Evolutionary conservation across 2,329 filamentous ascomycete genomes (phyloP).

Genomic region (Aotearoamyces nothofagi): DNA sequence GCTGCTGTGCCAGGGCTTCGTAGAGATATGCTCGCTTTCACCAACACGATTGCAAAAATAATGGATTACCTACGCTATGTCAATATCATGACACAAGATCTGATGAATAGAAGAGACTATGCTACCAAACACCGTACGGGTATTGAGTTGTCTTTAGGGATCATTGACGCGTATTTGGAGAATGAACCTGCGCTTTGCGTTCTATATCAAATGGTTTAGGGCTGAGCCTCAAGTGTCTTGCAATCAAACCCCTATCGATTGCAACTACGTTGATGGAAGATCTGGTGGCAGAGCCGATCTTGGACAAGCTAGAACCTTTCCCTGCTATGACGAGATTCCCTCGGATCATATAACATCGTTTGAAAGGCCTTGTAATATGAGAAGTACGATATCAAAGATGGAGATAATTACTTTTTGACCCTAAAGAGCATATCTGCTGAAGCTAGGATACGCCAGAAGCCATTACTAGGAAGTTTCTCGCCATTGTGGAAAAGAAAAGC

Average conservation of each 20-base stretch:
- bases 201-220: constrained; percentile 50
- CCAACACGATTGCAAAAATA: constrained; percentile 42
- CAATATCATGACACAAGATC: constrained; percentile 57
- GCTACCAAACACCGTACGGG: constrained; percentile 50
- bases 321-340: constrained; percentile 41
- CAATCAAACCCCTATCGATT: constrained; percentile 29
- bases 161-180: constrained; percentile 42
- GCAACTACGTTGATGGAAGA: constrained; percentile 38
- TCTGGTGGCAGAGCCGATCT: constrained; percentile 42
- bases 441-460: constrained; percentile 52
- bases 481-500: constrained; percentile 36
- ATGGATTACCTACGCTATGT: constrained; percentile 45
- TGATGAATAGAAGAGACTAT: constrained; percentile 54
- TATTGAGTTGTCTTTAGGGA: constrained; percentile 35
- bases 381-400: constrained; percentile 36
- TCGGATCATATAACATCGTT: constrained; percentile 40
- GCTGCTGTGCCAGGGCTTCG: constrained; percentile 52
- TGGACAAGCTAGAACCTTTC: constrained; percentile 41
- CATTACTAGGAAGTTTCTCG: constrained; percentile 44
- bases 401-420: constrained; percentile 57
- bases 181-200: constrained; percentile 50
- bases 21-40: constrained; percentile 54
- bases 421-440: constrained; percentile 47
- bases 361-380: constrained; percentile 35
- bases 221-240: constrained; percentile 27